Base-by-base conservation (phyloP, 345 rosid species). In the Brassica carinata region DNA sequence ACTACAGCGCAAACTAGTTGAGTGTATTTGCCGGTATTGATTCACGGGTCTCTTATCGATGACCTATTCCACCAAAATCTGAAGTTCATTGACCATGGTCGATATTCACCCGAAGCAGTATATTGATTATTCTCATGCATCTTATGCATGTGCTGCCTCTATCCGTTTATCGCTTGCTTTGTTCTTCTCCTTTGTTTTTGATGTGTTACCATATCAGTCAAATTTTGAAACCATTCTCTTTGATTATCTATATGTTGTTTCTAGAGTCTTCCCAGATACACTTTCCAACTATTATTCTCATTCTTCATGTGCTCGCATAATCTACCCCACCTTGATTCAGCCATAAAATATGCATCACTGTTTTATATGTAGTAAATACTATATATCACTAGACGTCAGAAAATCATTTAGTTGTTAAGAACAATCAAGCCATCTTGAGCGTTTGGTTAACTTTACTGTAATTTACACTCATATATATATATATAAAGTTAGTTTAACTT, bases 181-280 rank as follows among this genome's bases (percentile, higher is more conserved):
- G 79, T 58, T 67, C 40, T 38, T 57, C 43, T 65, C 36, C 55
- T 3, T 45, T 10, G 53, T 48, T 43, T 14, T 43, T 43, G 51
- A 7, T 38, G 58, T 55, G 67, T 75, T 57, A 67, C 10, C 4
- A 70, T 45, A 71, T 26, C 29, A 3, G 31, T 61, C 26, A 7
- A 53, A 18, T 33, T 62, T 59, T 73, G 34, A 19, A 61, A 61
- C 8, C 36, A 61, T 59, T 61, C 36, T 61, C 23, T 59, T 23
- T 36, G 19, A 36, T 58, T 59, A 59, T 29, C 17, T 8, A 30
- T 57, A 59, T 38, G 45, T 11, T 18, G 69, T 70, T 62, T 77
- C 27, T 45, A 77, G 64, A 45, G 74, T 19, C 74, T 68, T 76
- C 74, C 33, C 18, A 59, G 9, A 43, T 61, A 77, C 70, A 77